These are phyloP conservation scores for Russula vinacea DNA, from an alignment of 768 basidiomycete genomes.

Conservation along the genomic window DNA sequence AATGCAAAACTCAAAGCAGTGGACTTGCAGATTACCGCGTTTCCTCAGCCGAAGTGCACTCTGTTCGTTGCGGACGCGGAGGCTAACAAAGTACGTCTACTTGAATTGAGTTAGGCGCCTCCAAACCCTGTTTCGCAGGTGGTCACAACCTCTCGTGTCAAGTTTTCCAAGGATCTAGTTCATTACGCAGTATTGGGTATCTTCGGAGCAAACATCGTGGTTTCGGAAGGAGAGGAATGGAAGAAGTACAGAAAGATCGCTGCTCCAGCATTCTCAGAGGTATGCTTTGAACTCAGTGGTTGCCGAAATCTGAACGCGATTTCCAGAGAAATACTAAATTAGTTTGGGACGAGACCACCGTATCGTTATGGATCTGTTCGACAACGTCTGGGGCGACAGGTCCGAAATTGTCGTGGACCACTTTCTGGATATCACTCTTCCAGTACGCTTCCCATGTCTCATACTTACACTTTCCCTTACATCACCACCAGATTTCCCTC, in stretches of 20 bases:
- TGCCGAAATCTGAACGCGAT: not conserved
- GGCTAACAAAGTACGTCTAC: constrained; percentile 20
- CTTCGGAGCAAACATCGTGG: constrained; percentile 61
- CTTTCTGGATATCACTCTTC: constrained; percentile 51
- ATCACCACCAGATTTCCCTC: constrained; percentile 45
- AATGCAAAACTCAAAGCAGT: not conserved
- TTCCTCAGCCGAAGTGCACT: not conserved
- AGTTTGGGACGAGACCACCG: constrained; percentile 41
- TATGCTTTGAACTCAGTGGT: constrained; percentile 29
- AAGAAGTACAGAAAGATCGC: constrained; percentile 60
- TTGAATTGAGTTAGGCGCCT: not conserved
- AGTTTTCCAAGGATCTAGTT: constrained; percentile 54
- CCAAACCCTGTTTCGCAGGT: constrained; percentile 40
- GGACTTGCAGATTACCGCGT: constrained; percentile 2
- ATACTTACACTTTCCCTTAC: not conserved
- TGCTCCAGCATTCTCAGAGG: constrained; percentile 63
- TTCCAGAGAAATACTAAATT: constrained; percentile 39
- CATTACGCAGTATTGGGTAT: constrained; percentile 46
- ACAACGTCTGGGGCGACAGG: constrained; percentile 47
- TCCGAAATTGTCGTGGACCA: constrained; percentile 45
- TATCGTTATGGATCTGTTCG: constrained; percentile 36
- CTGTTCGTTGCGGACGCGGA: constrained; percentile 22
- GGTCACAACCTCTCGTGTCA: constrained; percentile 45
- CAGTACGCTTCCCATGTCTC: constrained; percentile 38
- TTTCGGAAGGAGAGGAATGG: constrained; percentile 62